Base-by-base conservation (phyloP, 768 basidiomycete genomes). In the Podaxis carcinomalis region DNA sequence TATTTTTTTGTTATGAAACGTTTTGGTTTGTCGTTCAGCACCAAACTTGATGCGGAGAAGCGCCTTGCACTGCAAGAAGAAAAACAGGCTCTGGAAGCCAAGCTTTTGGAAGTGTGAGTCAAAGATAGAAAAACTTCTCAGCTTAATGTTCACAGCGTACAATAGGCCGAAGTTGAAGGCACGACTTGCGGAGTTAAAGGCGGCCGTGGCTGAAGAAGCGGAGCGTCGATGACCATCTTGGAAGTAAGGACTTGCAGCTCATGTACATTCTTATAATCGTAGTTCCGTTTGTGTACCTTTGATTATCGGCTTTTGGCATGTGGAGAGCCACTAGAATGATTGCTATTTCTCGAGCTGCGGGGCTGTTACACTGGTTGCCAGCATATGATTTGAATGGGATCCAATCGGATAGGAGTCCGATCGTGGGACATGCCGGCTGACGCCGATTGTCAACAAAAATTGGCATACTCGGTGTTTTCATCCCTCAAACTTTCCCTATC, bases 1-100 rank as follows among this genome's bases (percentile, higher is more conserved):
- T 21, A 54, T 39, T 14, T 47, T 47, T 50, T 9, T 16, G 13
- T 60, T 62, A 51, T 66, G 46, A 57, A 37, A 13, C 28, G 47
- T 19, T 42, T n/a, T 32, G 23, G 7, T 36, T 47, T 50, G 13
- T 36, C 19, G 5, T 14, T 9, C 67, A 95, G 93, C 74, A 93
- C 93, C 23, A 87, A 90, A 68, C 78, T 98, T 37, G 90, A 98
- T 68, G 90, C 93, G 16, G 92, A 95, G 74, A 90, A 88, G 72
- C 85, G 96, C 9, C 78, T 97, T 53, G 92, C 89, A 0, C 76
- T 98, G 47, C 94, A 97, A 74, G 93, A 95, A 70, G 96, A 99
- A 81, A 97, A 95, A 74, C 92, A 96, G 72, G 80, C 78, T 28
- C 71, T 98, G 51, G 94, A 97, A 70, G 79, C 87, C 32, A 95